phyloP scores from a whole-genome alignment of 306 rosid genomes.

The Styphnolobium japonicum region DNA sequence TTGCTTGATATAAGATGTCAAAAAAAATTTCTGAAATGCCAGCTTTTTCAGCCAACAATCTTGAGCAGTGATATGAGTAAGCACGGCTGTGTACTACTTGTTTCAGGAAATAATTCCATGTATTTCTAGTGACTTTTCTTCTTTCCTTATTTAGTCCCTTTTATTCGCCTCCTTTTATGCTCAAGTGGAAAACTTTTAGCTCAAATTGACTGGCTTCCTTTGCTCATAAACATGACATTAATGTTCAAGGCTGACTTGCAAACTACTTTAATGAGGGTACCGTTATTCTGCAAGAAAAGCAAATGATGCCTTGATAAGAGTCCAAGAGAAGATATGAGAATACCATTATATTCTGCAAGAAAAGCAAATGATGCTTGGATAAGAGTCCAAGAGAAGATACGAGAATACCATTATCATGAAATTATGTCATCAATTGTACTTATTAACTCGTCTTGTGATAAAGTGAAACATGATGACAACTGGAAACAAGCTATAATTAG shows the following conservation, averaged over 20 bases:
- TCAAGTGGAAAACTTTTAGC: neutral
- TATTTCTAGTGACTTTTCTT: neutral
- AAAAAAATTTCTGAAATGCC: neutral
- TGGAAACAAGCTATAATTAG: neutral
- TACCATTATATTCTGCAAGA: neutral
- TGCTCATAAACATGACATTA: neutral
- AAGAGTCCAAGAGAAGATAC: neutral
- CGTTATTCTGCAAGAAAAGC: neutral
- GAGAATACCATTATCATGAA: neutral
- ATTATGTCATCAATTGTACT: neutral
- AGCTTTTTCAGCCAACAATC: neutral
- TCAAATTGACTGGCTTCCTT: constrained; percentile 4
- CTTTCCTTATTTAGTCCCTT: neutral
- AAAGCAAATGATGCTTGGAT: neutral
- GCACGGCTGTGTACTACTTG: neutral
- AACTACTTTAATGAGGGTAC: neutral
- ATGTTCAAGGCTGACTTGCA: neutral
- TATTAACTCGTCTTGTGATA: neutral
- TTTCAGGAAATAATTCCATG: neutral
- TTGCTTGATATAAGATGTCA: neutral
- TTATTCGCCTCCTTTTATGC: neutral
- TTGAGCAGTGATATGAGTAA: neutral
- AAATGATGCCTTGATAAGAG: neutral
- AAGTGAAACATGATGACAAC: neutral
- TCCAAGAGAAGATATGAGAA: neutral